Evolutionary conservation across 1,139 yeast species (phyloP).

Genomic region (Williopsis jadinii): DNA sequence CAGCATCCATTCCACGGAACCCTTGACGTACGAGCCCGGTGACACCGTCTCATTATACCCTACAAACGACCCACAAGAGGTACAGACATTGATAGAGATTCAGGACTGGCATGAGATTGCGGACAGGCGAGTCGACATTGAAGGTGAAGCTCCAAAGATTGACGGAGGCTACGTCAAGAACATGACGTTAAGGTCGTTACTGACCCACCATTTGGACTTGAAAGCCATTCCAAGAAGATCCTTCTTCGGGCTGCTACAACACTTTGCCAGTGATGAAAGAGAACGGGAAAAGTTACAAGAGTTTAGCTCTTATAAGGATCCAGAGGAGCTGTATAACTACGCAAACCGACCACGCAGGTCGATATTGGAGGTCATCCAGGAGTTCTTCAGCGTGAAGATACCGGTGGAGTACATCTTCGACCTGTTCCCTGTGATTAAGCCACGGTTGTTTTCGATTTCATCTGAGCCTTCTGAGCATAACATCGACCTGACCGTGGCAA

Average conservation of each 20-base stretch:
- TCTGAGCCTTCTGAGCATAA: conserved; percentile 38
- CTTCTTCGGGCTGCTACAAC: conserved; percentile 64
- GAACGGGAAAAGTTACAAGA: conserved; percentile 73
- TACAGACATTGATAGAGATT: conserved; percentile 54
- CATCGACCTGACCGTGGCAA: conserved; percentile 55
- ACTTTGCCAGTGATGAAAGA: conserved; percentile 62
- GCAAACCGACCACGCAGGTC: conserved; percentile 90
- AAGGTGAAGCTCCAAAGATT: conserved; percentile 24
- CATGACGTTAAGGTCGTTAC: conserved; percentile 60
- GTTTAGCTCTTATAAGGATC: conserved; percentile 63
- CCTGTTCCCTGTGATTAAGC: conserved; percentile 68
- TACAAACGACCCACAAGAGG: conserved; percentile 55
- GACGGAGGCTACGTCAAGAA: conserved; percentile 58
- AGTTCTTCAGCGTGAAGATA: conserved; percentile 64
- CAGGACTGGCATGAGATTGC: conserved; percentile 74
- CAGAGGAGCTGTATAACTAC: conserved; percentile 78
- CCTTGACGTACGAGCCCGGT: conserved; percentile 54
- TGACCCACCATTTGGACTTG: conserved; percentile 77
- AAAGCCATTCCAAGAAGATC: conserved; percentile 78
- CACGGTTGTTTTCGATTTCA: conserved; percentile 80
- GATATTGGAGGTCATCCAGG: conserved; percentile 73
- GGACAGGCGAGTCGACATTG: conserved; percentile 37
- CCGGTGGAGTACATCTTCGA: conserved; percentile 75
- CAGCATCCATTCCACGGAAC: conserved; percentile 29
- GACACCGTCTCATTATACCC: conserved; percentile 80